These are phyloP conservation scores for Trichoderma sp. DNA, from an alignment of 2,329 filamentous ascomycete genomes.

Conservation along the genomic window DNA sequence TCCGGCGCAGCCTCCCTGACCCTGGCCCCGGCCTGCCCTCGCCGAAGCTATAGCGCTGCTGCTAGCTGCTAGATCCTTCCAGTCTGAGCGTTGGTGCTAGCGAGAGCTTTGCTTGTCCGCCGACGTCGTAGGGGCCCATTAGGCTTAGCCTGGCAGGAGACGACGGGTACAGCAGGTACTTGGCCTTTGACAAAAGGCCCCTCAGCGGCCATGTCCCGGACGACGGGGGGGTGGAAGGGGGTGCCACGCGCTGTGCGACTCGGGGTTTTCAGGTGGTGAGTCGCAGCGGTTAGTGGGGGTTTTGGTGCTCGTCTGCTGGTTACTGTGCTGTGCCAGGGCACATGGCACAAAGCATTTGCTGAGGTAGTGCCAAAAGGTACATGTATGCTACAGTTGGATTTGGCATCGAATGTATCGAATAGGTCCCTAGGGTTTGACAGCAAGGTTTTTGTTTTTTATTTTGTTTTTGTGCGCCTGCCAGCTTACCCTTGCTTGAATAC, in stretches of 20 bases:
- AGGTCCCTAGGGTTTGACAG: too few relatives aligned
- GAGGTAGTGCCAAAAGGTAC: background rate
- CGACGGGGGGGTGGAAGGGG: slow-evolving; percentile 19
- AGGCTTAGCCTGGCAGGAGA: slow-evolving; percentile 18
- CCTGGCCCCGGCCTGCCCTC: slow-evolving; percentile 20
- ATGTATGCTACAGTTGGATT: background rate
- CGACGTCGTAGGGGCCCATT: slow-evolving; percentile 8
- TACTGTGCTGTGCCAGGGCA: background rate
- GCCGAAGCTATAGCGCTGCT: slow-evolving; percentile 13
- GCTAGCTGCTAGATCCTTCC: slow-evolving; percentile 17
- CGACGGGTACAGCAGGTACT: slow-evolving; percentile 7
- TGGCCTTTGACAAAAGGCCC: slow-evolving; percentile 8
- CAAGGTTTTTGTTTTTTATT: too few relatives aligned
- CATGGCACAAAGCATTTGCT: too few relatives aligned
- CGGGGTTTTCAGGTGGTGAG: slow-evolving; percentile 11
- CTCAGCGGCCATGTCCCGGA: slow-evolving; percentile 21
- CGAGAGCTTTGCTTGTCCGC: slow-evolving; percentile 12
- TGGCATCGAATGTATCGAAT: too few relatives aligned
- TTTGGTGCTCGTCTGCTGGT: background rate
- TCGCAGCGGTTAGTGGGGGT: background rate
- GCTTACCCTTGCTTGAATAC: background rate
- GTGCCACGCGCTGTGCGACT: slow-evolving; percentile 19
- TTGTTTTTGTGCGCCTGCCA: too few relatives aligned
- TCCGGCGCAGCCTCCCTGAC: background rate
- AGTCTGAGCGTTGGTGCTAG: slow-evolving; percentile 10